phyloP scores from a whole-genome alignment of 495 filamentous ascomycete genomes.

The Copromyces sp. region DNA sequence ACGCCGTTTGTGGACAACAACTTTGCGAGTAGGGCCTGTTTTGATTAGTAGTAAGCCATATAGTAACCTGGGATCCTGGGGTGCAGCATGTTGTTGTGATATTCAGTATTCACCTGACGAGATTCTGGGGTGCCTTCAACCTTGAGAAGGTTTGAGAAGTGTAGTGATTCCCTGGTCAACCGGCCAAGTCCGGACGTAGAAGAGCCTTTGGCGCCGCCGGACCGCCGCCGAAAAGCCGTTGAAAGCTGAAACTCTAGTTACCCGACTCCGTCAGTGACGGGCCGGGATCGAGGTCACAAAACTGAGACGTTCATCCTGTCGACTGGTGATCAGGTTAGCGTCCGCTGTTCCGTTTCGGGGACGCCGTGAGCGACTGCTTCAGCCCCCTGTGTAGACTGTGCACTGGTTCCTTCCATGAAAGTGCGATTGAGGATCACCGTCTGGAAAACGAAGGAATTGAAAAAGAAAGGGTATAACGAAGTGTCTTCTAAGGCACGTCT shows the following conservation, averaged over 20 bases:
- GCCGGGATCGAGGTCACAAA: background rate
- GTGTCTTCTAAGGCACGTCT: background rate
- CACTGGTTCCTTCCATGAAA: background rate
- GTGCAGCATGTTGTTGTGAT: background rate
- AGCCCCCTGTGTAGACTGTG: background rate
- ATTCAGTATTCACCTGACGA: background rate
- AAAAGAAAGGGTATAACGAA: background rate
- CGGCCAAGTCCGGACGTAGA: background rate
- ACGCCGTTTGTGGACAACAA: background rate
- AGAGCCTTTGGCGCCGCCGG: background rate
- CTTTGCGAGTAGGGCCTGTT: background rate
- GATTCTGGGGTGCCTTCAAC: background rate
- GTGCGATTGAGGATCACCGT: background rate
- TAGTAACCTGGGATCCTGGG: background rate
- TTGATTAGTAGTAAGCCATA: background rate
- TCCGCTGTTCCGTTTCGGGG: background rate
- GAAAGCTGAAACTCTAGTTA: background rate
- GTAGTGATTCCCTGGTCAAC: background rate
- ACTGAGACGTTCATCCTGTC: background rate
- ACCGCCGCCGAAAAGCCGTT: background rate
- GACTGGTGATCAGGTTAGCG: background rate
- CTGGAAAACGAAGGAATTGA: background rate
- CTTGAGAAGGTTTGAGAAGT: background rate
- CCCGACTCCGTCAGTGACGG: background rate
- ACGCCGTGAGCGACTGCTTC: background rate